Evolutionary conservation across 2,329 filamentous ascomycete genomes (phyloP).

Genomic region (Colletotrichum sansevieriae): DNA sequence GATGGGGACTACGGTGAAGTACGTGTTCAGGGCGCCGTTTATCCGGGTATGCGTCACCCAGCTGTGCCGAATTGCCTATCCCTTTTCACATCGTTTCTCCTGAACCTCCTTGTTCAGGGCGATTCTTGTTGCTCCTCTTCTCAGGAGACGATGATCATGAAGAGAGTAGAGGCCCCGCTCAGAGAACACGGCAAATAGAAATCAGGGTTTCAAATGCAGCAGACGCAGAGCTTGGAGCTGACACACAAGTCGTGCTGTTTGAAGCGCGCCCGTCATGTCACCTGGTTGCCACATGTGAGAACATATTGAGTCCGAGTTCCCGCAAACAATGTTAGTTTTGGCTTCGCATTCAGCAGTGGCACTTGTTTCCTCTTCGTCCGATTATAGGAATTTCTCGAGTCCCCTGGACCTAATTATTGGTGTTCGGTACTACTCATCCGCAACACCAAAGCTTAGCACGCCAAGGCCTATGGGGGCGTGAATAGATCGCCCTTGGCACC

Average conservation of each 20-base stretch:
- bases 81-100: constrained; percentile 3
- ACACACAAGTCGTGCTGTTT: constrained; percentile 15
- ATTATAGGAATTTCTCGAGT: neutral
- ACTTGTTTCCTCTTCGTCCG: constrained; percentile 39
- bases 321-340: constrained; percentile 36
- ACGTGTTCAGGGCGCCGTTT: constrained; percentile 4
- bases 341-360: constrained; percentile 20
- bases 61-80: constrained; percentile 21
- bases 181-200: neutral
- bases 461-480: constrained; percentile 28
- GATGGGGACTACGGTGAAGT: neutral
- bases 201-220: neutral
- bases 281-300: too few relatives aligned
- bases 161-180: neutral
- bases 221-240: neutral
- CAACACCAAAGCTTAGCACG: constrained; percentile 34
- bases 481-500: constrained; percentile 29
- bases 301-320: constrained; percentile 18
- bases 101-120: neutral
- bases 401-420: neutral
- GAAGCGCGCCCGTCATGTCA: constrained; percentile 3
- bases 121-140: neutral
- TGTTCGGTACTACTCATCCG: constrained; percentile 28
- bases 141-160: constrained; percentile 3
- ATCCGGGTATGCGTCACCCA: constrained; percentile 29